phyloP scores from a whole-genome alignment of 768 basidiomycete species.

The Amanita pallidorosea region DNA sequence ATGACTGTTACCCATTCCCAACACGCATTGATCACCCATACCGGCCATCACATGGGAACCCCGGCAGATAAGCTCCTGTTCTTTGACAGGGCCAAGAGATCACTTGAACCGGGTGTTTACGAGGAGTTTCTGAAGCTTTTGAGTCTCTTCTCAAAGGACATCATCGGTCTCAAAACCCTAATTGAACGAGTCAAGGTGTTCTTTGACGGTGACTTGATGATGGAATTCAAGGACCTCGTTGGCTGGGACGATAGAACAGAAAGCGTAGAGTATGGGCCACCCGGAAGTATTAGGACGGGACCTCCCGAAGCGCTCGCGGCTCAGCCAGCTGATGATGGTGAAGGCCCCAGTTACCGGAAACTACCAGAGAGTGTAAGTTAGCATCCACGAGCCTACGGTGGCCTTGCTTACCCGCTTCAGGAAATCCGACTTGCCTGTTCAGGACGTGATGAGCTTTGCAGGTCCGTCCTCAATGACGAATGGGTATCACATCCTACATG shows the following conservation, averaged over 20 bases:
- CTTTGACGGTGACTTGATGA: slow-evolving; percentile 69
- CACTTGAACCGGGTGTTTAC: slow-evolving; percentile 63
- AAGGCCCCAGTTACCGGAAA: slow-evolving; percentile 90
- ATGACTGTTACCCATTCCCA: slow-evolving; percentile 11
- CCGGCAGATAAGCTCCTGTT: slow-evolving; percentile 76
- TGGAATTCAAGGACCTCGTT: slow-evolving; percentile 79
- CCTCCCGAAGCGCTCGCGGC: slow-evolving; percentile 72
- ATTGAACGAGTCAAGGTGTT: slow-evolving; percentile 75
- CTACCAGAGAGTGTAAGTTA: slow-evolving; percentile 76
- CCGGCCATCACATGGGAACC: slow-evolving; percentile 21
- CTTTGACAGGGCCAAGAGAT: slow-evolving; percentile 87
- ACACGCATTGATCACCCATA: slow-evolving; percentile 14
- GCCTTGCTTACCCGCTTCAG: slow-evolving; percentile 26
- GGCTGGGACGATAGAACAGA: slow-evolving; percentile 64
- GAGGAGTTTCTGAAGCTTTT: slow-evolving; percentile 95
- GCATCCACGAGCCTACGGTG: background rate
- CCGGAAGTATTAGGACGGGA: slow-evolving; percentile 66
- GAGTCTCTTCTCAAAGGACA: slow-evolving; percentile 82
- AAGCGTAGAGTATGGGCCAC: slow-evolving; percentile 57
- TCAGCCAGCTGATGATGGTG: slow-evolving; percentile 70
- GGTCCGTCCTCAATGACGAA: slow-evolving; percentile 91
- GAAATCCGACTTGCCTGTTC: slow-evolving; percentile 88
- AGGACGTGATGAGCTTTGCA: slow-evolving; percentile 87
- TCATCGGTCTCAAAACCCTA: slow-evolving; percentile 78
- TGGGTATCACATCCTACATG: slow-evolving; percentile 99